Conservation (phyloP, 163 green algal genomes). For the Prototheca cutis region DNA sequence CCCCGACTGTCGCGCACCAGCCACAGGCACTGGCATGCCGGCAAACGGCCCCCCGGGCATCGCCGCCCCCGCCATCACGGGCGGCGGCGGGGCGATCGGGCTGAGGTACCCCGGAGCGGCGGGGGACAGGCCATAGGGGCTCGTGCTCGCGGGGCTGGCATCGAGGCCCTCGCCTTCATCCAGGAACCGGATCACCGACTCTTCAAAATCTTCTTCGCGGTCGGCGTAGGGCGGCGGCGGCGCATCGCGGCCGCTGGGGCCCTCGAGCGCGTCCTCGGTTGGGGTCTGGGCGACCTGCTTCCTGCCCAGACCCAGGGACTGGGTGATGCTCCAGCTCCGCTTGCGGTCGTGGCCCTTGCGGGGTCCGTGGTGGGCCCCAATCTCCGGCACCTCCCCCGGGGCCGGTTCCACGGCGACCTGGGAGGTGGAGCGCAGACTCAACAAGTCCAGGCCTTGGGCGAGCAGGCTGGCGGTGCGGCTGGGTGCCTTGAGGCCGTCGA, state of each 20-base stretch:
- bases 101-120: background rate
- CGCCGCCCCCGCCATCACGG: background rate
- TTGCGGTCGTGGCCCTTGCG: background rate
- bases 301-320: background rate
- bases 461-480: background rate
- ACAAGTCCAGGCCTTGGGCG: background rate
- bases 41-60: no score
- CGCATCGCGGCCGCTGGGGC: background rate
- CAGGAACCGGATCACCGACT: no score
- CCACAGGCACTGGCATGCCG: no score
- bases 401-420: background rate
- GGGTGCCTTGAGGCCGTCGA: background rate
- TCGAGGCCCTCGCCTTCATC: no score
- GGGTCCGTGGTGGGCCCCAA: background rate
- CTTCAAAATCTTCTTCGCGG: no score
- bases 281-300: background rate
- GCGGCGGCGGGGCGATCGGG: background rate
- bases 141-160: no score
- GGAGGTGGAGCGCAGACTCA: background rate
- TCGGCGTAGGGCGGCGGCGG: no score
- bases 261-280: background rate
- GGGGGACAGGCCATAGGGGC: no score
- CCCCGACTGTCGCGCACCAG: no score
- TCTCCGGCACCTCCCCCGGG: background rate
- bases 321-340: conserved; percentile 1